Evolutionary conservation across 345 rosid species (phyloP), one percentile per base, ranked within the genome.

Genomic region (Conringia planisiliqua): DNA sequence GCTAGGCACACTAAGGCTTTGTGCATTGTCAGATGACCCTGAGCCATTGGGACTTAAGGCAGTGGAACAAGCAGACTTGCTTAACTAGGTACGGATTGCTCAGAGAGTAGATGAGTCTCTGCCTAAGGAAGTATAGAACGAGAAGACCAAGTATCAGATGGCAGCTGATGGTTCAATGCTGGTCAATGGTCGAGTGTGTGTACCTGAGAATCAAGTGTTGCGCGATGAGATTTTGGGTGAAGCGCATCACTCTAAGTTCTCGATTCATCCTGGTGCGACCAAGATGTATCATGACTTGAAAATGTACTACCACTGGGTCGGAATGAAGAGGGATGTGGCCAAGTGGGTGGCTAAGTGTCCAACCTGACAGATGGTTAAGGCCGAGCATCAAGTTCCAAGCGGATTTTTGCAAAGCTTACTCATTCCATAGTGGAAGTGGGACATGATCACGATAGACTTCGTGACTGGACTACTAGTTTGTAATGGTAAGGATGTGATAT

Each of bases 21-120:
- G 9, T n/a, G 10, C 50, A 0, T n/a, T 44, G 0, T 6, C 3
- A 2, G 20, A 44, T 2, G 20, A 6, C 0, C 0, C 3, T 1
- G 26, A 18, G 3, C 54, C 54, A 1, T 48, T 48, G 54, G 54
- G 26, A 0, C 11, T 18, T 0, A 1, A 12, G 0, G 54, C 54
- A 8, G 54, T 2, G 4, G 24, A 22, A 22, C 24, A 2, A 22
- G 54, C 5, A 0, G 16, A 4, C 4, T 43, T 43, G 48, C 1
- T 43, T 4, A 43, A 1, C 0, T 0, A 11, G 11, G n/a, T 51
- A 0, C 7, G 3, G 30, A 0, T 22, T 2, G 58, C 58, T 4
- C 55, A 18, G 5, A 6, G 4, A 4, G 0, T 3, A 0, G 29
- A 50, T 10, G 14, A 50, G 0, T 1, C 4, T 26, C 4, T 52